Conservation (phyloP, 2,329 filamentous ascomycete species). For the Westerdykella sp. region DNA sequence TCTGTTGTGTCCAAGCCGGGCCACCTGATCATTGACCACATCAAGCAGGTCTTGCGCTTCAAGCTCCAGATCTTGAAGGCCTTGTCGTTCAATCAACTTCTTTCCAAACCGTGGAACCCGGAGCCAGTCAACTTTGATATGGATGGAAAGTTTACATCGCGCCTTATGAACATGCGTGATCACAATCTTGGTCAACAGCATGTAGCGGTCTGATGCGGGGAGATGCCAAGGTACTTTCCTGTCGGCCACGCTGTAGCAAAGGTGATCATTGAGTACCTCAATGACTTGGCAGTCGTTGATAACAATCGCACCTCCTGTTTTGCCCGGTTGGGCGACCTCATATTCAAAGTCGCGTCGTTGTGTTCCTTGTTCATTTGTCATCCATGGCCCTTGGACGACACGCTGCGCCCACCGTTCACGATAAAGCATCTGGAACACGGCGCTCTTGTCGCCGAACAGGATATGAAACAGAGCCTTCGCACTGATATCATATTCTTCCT, state of each 20-base stretch:
- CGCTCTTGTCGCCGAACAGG: constrained; percentile 92
- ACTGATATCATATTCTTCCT: constrained; percentile 81
- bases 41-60: constrained; percentile 71
- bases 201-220: constrained; percentile 72
- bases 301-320: constrained; percentile 28
- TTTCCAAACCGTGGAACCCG: constrained; percentile 45
- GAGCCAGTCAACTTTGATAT: constrained; percentile 81
- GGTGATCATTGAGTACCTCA: constrained; percentile 54
- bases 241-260: constrained; percentile 63
- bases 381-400: constrained; percentile 84
- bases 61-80: constrained; percentile 65
- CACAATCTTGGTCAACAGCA: constrained; percentile 80
- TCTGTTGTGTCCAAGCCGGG: constrained; percentile 64
- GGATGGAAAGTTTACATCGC: constrained; percentile 84
- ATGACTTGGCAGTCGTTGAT: constrained; percentile 82
- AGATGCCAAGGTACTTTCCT: constrained; percentile 72
- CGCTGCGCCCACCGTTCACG: constrained; percentile 51
- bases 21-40: constrained; percentile 70
- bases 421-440: constrained; percentile 86
- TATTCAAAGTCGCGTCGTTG: constrained; percentile 77
- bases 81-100: constrained; percentile 55
- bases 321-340: constrained; percentile 54
- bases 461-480: constrained; percentile 95
- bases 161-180: constrained; percentile 91
- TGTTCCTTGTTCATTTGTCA: constrained; percentile 59